Evolutionary conservation across 2,329 filamentous ascomycete species (phyloP).

Genomic region (Cercospora janseana): DNA sequence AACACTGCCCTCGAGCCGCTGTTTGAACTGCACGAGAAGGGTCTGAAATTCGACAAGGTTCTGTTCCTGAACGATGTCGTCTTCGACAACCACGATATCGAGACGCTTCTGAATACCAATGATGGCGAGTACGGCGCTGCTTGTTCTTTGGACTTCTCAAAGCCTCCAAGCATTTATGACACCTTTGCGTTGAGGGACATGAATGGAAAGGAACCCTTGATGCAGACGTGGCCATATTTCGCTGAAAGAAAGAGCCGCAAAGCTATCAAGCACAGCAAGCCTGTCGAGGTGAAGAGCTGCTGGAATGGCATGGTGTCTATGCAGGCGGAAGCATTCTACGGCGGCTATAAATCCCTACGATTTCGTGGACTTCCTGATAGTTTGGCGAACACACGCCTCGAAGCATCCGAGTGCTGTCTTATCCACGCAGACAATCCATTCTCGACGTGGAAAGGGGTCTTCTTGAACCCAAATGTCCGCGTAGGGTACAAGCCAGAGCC

Average conservation of each 20-base stretch:
- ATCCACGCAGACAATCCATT: slow-evolving; percentile 70
- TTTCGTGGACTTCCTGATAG: slow-evolving; percentile 65
- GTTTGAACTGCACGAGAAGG: slow-evolving; percentile 50
- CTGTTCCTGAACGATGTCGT: slow-evolving; percentile 65
- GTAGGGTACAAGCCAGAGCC: slow-evolving; percentile 61
- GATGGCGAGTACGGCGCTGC: slow-evolving; percentile 60
- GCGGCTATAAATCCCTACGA: slow-evolving; percentile 44
- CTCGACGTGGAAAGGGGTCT: slow-evolving; percentile 56
- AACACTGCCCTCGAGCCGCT: slow-evolving; percentile 64
- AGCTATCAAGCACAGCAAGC: slow-evolving; percentile 53
- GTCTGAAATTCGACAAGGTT: slow-evolving; percentile 58
- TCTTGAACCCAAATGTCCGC: slow-evolving; percentile 66
- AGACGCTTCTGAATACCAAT: slow-evolving; percentile 57
- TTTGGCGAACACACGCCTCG: slow-evolving; percentile 61
- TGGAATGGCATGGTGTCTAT: slow-evolving; percentile 59
- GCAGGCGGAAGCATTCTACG: slow-evolving; percentile 56
- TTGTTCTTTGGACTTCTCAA: slow-evolving; percentile 60
- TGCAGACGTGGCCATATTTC: slow-evolving; percentile 62
- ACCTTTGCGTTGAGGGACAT: slow-evolving; percentile 61
- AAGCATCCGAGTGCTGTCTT: slow-evolving; percentile 77
- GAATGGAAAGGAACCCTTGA: slow-evolving; percentile 52
- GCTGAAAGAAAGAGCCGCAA: slow-evolving; percentile 51
- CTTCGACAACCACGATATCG: slow-evolving; percentile 57
- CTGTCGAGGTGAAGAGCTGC: slow-evolving; percentile 62
- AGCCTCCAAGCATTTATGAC: slow-evolving; percentile 58